Conservation (phyloP, 176 grass and related monocot genomes). For the maize (Zea mays) region Zm-B73-REFERENCE-NAM-5.0 NC_050097.1:210225001-210225500, state of each 20-base stretch:
- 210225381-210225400: constrained; percentile 74
- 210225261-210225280: constrained; percentile 68
- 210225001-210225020: constrained; percentile 88
- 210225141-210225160: constrained; percentile 30
- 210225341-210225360: constrained; percentile 77
- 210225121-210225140: constrained; percentile 50
- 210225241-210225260: constrained; percentile 85
- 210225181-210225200: constrained; percentile 13
- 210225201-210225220: constrained; percentile 21
- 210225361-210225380: constrained; percentile 88
- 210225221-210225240: constrained; percentile 64
- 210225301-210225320: constrained; percentile 76
- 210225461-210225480: constrained; percentile 77
- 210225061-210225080: constrained; percentile 77
- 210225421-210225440: constrained; percentile 87
- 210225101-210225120: constrained; percentile 70
- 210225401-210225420: constrained; percentile 64
- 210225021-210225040: constrained; percentile 70
- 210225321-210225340: constrained; percentile 63
- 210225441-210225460: constrained; percentile 82
- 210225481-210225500: constrained; percentile 80
- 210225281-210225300: constrained; percentile 89
- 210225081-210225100: constrained; percentile 75
- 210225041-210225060: constrained; percentile 57
- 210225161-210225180: not conserved